Evolutionary conservation across 345 rosid species (phyloP).

Genomic region (Syzygium jambos): DNA sequence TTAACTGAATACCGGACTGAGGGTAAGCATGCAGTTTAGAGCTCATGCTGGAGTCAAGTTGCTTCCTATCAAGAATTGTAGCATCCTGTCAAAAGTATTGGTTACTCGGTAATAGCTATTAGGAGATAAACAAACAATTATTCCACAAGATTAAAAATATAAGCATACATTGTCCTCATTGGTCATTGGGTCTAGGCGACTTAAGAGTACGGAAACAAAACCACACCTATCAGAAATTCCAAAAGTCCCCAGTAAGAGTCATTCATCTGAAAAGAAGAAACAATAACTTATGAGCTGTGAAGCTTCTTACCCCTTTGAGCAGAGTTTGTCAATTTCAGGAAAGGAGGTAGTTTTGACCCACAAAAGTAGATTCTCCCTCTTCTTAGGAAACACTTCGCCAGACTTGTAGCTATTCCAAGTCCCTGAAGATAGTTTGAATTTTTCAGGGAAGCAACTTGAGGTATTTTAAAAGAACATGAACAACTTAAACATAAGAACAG

Average conservation of each 20-base stretch:
- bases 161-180: conserved; percentile 41
- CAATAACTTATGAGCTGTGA: not conserved
- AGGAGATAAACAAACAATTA: conserved; percentile 2
- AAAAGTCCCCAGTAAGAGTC: conserved; percentile 16
- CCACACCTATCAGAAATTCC: conserved; percentile 31
- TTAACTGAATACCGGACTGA: conserved; percentile 13
- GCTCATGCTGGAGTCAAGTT: conserved; percentile 12
- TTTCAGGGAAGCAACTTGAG: not conserved
- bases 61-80: conserved; percentile 10
- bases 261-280: not conserved
- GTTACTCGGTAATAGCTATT: not conserved
- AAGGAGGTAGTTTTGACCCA: conserved; percentile 39
- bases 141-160: not conserved
- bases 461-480: not conserved
- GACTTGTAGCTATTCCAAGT: conserved; percentile 13
- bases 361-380: conserved; percentile 45
- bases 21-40: conserved; percentile 15
- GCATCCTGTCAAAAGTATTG: conserved; percentile 23
- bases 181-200: conserved; percentile 32
- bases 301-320: conserved; percentile 40
- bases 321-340: conserved; percentile 36
- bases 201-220: conserved; percentile 44
- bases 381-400: conserved; percentile 33
- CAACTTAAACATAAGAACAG: not conserved
- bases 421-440: conserved; percentile 16